Conservation (phyloP, 2,329 filamentous ascomycete genomes). For the Pseudocercospora ulei region DNA sequence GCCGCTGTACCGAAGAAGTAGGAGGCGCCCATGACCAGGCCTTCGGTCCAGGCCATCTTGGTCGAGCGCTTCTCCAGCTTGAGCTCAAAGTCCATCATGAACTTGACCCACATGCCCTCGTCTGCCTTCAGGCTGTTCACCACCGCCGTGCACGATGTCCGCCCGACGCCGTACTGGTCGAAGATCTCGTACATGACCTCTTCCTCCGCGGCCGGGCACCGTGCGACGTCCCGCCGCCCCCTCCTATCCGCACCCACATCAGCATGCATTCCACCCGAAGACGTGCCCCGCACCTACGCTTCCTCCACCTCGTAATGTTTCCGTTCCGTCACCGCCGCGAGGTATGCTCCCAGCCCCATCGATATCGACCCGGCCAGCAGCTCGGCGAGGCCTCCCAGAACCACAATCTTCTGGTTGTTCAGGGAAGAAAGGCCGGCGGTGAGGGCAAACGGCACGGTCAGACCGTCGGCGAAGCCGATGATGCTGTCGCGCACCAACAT, state of each 20-base stretch:
- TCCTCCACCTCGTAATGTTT: slow-evolving; percentile 46
- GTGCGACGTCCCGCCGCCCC: slow-evolving; percentile 40
- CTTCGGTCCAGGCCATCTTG: slow-evolving; percentile 43
- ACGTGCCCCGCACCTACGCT: neutral
- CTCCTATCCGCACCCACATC: slow-evolving; percentile 28
- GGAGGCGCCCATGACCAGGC: slow-evolving; percentile 36
- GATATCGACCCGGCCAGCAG: slow-evolving; percentile 65
- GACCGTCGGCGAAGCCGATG: slow-evolving; percentile 66
- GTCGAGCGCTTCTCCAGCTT: slow-evolving; percentile 40
- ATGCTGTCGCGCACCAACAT: slow-evolving; percentile 55
- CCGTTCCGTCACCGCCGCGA: slow-evolving; percentile 53
- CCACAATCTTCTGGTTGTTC: slow-evolving; percentile 32
- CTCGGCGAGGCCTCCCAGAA: slow-evolving; percentile 60
- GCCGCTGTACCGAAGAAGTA: slow-evolving; percentile 33
- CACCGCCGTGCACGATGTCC: slow-evolving; percentile 39
- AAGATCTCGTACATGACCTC: slow-evolving; percentile 39
- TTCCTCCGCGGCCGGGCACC: slow-evolving; percentile 40
- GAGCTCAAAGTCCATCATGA: slow-evolving; percentile 53
- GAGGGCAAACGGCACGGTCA: slow-evolving; percentile 70
- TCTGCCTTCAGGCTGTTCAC: slow-evolving; percentile 45
- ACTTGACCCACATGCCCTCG: slow-evolving; percentile 45
- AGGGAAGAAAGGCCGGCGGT: slow-evolving; percentile 59
- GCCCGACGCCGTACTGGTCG: slow-evolving; percentile 44
- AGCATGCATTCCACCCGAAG: neutral
- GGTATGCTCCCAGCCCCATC: slow-evolving; percentile 67